Evolutionary conservation across 192 early-diverging fungal species (phyloP).

Genomic region (Coemansia sp.): DNA sequence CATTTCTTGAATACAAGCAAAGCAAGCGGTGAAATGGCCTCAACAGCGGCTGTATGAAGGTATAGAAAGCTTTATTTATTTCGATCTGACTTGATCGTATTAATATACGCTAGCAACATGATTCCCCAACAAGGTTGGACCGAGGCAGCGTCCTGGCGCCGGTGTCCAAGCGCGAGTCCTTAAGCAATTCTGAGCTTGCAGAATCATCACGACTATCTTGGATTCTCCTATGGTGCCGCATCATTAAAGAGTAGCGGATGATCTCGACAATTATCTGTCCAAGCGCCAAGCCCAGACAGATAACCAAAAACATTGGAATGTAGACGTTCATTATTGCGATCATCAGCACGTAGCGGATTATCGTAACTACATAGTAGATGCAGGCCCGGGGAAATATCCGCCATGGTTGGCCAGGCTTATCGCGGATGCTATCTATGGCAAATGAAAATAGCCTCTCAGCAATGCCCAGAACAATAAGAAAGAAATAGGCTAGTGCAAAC

Average conservation of each 20-base stretch:
- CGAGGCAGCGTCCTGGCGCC: conserved; percentile 9
- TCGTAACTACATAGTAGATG: conserved; percentile 45
- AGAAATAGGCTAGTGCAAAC: conserved; percentile 48
- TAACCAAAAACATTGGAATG: conserved; percentile 36
- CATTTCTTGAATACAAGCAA: conserved; percentile 37
- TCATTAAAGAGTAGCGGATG: conserved; percentile 37
- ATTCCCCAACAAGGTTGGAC: conserved; percentile 35
- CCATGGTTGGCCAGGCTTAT: conserved; percentile 55
- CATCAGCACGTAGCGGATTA: conserved; percentile 51
- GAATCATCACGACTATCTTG: background rate
- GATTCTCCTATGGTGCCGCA: conserved; percentile 19
- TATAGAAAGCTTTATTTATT: background rate
- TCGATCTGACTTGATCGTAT: background rate
- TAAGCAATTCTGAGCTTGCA: conserved; percentile 10
- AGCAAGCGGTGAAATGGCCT: conserved; percentile 10
- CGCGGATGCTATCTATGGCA: conserved; percentile 39
- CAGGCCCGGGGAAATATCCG: conserved; percentile 51
- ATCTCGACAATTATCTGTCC: conserved; percentile 45
- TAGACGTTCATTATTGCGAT: conserved; percentile 45
- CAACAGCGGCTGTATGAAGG: too few relatives aligned
- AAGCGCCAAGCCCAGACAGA: conserved; percentile 42
- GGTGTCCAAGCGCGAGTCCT: conserved; percentile 16
- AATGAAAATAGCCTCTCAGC: conserved; percentile 45
- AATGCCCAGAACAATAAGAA: conserved; percentile 45
- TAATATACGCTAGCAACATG: conserved; percentile 31